Evolutionary conservation across 169 alveolate genomes (phyloP).

Genomic region (Besnoitia besnoiti): DNA sequence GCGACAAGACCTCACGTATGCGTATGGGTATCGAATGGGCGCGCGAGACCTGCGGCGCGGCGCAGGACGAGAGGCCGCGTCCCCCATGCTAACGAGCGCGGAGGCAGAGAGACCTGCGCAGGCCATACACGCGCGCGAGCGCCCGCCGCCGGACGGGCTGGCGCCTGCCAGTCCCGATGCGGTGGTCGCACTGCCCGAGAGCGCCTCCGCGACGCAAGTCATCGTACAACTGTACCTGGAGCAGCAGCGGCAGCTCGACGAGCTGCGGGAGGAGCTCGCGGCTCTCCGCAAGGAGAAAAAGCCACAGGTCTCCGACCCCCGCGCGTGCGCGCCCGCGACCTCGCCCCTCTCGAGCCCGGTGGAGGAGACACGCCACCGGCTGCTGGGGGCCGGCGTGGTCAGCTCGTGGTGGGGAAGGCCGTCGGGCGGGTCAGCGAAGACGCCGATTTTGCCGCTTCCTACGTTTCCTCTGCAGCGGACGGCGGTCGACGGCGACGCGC

Average conservation of each 20-base stretch:
- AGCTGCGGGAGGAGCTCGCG: background rate
- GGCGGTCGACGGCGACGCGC: background rate
- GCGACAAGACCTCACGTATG: background rate
- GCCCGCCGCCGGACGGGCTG: background rate
- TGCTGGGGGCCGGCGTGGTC: background rate
- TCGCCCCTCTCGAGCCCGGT: background rate
- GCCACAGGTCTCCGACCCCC: background rate
- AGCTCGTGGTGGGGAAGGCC: background rate
- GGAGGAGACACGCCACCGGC: background rate
- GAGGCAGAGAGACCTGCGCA: too few species aligned
- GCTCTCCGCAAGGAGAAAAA: background rate
- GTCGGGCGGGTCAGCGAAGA: background rate
- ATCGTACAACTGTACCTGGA: background rate
- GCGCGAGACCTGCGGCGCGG: too few species aligned
- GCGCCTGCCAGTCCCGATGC: background rate
- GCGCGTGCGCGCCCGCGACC: background rate
- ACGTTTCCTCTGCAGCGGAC: background rate
- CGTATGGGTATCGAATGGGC: too few species aligned
- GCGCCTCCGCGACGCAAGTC: background rate
- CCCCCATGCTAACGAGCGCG: too few species aligned
- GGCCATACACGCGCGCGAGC: too few species aligned
- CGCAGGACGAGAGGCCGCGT: too few species aligned
- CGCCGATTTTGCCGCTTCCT: too few species aligned
- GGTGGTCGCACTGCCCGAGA: background rate
- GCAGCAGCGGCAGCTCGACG: slow-evolving; percentile 10